Conservation (phyloP, 148 eudicot species). For the Dysphania ambrosioides region DNA sequence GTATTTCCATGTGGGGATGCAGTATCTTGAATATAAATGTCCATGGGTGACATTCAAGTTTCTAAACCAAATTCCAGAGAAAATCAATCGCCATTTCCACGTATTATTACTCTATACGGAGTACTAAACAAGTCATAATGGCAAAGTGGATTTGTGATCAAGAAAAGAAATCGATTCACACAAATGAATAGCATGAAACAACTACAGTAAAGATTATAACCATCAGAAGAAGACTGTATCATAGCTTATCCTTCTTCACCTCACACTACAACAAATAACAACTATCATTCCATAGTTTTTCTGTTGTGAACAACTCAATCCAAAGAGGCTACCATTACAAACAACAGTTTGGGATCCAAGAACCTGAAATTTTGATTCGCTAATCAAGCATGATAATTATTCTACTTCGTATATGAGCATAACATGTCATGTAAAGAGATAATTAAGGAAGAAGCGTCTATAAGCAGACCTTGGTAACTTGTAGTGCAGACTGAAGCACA, state of each 20-base stretch:
- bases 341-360: neutral
- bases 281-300: neutral
- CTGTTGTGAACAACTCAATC: neutral
- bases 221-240: too few relatives aligned
- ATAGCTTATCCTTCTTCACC: neutral
- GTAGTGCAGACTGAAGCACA: constrained; percentile 65
- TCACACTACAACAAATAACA: neutral
- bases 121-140: neutral
- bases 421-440: neutral
- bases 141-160: neutral
- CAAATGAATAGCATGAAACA: too few relatives aligned
- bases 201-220: too few relatives aligned
- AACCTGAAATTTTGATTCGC: neutral
- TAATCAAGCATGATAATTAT: neutral
- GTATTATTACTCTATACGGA: neutral
- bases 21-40: neutral
- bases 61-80: neutral
- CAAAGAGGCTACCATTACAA: neutral
- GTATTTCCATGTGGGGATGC: neutral
- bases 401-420: neutral
- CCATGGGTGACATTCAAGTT: neutral
- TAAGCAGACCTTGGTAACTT: constrained; percentile 48
- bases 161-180: neutral
- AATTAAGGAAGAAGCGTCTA: neutral
- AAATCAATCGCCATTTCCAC: neutral